Conservation (phyloP, 1,284 basidiomycete species). For the Cutaneotrichosporon mucoides region DNA sequence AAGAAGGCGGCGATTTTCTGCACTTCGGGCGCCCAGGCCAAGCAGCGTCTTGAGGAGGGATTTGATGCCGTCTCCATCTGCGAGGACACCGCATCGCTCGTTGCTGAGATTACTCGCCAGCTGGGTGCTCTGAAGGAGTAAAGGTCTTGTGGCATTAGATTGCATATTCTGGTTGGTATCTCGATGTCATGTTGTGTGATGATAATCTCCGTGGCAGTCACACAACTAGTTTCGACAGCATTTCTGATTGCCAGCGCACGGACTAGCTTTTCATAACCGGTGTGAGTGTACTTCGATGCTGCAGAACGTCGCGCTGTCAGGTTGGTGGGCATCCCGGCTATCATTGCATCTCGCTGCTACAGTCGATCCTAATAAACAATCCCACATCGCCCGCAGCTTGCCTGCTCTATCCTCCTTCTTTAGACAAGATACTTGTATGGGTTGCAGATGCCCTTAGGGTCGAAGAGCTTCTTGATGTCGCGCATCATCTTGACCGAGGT, state of each 20-base stretch:
- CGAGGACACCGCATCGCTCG: slow-evolving; percentile 23
- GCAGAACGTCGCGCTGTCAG: no score
- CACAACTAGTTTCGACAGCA: no score
- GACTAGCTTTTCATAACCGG: no score
- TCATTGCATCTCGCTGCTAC: background rate
- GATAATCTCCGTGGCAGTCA: no score
- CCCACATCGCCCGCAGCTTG: background rate
- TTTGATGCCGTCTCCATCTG: slow-evolving; percentile 37
- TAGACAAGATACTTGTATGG: slow-evolving; percentile 44
- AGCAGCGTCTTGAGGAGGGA: slow-evolving; percentile 24
- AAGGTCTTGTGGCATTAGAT: background rate
- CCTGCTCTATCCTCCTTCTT: background rate
- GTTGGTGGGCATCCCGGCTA: no score
- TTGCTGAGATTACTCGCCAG: slow-evolving; percentile 10
- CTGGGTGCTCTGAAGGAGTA: background rate
- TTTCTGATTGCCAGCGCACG: no score
- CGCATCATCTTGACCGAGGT: slow-evolving; percentile 84
- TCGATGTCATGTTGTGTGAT: no score
- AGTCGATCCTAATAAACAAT: no score
- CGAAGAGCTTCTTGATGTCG: slow-evolving; percentile 81
- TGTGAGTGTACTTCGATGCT: no score
- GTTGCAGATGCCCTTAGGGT: slow-evolving; percentile 83
- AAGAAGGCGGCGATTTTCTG: slow-evolving; percentile 39
- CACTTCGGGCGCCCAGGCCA: slow-evolving; percentile 25
- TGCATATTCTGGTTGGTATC: background rate